Percentiles rank a stretch among this genome's conserved stretches.
phyloP scores from a whole-genome alignment of 306 rosid genomes.

The Inga leiocalycina region DNA sequence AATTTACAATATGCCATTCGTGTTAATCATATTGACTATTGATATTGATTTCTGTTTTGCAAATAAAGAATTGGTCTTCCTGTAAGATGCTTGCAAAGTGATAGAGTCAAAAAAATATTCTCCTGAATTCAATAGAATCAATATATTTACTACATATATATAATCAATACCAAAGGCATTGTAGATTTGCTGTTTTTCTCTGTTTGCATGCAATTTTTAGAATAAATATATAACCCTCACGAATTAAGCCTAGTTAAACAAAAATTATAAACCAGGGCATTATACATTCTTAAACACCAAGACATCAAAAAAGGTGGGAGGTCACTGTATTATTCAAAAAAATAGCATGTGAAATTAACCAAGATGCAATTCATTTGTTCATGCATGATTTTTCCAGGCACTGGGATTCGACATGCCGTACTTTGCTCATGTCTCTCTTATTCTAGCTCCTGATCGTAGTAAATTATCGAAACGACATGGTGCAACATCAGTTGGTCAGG shows the following conservation, averaged over 20 bases:
- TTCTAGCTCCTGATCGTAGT: constrained; percentile 96
- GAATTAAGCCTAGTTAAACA: neutral
- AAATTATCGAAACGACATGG: constrained; percentile 98
- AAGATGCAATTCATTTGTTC: constrained; percentile 11
- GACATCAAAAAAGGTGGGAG: neutral
- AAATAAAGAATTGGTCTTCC: neutral
- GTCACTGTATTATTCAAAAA: neutral
- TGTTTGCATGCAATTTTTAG: neutral
- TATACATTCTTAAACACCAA: neutral
- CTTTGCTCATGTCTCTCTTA: constrained; percentile 88
- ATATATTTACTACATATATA: neutral
- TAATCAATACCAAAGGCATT: neutral
- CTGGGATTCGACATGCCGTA: constrained; percentile 77
- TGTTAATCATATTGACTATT: neutral
- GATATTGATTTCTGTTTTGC: neutral
- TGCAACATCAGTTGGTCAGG: constrained; percentile 98
- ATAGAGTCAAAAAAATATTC: neutral
- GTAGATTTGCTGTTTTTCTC: neutral
- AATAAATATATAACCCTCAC: neutral
- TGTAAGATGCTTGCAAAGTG: neutral
- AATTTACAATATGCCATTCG: neutral
- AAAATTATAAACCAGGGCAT: neutral
- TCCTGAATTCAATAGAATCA: neutral
- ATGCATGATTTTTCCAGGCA: constrained; percentile 58
- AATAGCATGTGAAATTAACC: constrained; percentile 25